Evolutionary conservation across 805 yeast genomes (phyloP).

Genomic region (Lachancea quebecensis): DNA sequence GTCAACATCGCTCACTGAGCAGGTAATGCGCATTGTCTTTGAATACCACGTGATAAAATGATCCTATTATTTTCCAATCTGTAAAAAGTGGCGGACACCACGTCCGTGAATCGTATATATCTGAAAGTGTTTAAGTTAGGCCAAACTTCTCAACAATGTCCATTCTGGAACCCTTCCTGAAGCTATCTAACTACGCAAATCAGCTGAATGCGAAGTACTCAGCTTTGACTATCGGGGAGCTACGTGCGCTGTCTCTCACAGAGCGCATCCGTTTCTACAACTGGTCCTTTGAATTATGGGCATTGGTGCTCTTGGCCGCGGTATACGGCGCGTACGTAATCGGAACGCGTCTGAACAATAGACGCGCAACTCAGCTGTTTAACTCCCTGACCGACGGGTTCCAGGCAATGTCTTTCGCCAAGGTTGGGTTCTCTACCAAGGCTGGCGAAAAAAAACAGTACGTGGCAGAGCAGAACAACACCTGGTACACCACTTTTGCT

Average conservation of each 20-base stretch:
- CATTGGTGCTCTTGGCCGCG: constrained; percentile 43
- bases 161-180: constrained; percentile 13
- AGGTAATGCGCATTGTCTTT: no score
- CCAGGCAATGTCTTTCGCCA: constrained; percentile 54
- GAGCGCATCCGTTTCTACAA: constrained; percentile 56
- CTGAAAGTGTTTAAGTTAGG: background rate
- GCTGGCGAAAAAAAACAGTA: constrained; percentile 29
- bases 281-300: constrained; percentile 69
- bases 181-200: constrained; percentile 16
- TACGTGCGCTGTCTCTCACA: constrained; percentile 48
- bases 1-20: no score
- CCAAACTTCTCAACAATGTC: constrained; percentile 4
- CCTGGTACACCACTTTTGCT: constrained; percentile 57
- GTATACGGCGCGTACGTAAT: constrained; percentile 45
- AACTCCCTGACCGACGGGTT: constrained; percentile 45
- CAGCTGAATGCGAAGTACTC: constrained; percentile 28
- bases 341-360: constrained; percentile 56
- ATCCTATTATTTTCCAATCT: no score
- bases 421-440: constrained; percentile 39
- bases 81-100: no score
- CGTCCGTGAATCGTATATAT: no score
- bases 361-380: constrained; percentile 48
- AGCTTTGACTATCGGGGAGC: constrained; percentile 39
- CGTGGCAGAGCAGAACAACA: constrained; percentile 30
- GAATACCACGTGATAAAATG: no score